Conservation (phyloP, 306 rosid genomes). For the Geum urbanum region DNA sequence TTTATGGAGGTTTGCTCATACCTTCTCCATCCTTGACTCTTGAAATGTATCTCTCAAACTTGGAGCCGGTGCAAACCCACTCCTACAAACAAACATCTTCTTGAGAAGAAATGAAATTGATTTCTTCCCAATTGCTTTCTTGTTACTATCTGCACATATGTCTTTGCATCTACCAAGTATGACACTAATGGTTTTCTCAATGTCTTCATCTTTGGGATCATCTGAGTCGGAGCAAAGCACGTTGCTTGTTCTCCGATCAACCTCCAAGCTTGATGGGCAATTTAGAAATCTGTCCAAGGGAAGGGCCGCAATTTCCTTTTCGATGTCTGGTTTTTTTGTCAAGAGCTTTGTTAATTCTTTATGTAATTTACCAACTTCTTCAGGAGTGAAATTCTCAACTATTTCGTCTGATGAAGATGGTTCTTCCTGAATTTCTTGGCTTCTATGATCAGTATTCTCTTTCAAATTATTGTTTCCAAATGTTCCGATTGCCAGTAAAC, state of each 20-base stretch:
- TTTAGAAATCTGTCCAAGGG: conserved; percentile 94
- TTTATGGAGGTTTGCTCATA: conserved; percentile 12
- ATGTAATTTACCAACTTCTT: conserved; percentile 86
- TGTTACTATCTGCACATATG: conserved; percentile 54
- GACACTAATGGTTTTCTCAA: conserved; percentile 80
- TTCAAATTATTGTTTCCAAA: conserved; percentile 68
- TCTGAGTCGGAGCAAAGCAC: conserved; percentile 47
- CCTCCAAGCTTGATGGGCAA: conserved; percentile 96
- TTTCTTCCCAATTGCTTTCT: conserved; percentile 72
- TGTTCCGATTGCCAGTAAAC: conserved; percentile 84
- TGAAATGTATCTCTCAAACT: conserved; percentile 73
- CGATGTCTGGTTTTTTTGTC: conserved; percentile 62
- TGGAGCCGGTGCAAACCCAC: conserved; percentile 85
- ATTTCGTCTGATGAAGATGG: conserved; percentile 59
- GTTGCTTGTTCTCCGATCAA: conserved; percentile 73
- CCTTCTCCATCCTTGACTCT: conserved; percentile 98
- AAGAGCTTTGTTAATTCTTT: conserved; percentile 73
- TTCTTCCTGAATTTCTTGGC: conserved; percentile 41
- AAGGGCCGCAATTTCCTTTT: conserved; percentile 69
- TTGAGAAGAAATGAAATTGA: conserved; percentile 78
- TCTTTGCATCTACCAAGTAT: conserved; percentile 80
- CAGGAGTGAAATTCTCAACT: conserved; percentile 62
- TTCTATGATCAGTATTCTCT: conserved; percentile 30
- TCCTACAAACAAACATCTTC: conserved; percentile 79
- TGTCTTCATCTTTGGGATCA: conserved; percentile 58